Evolutionary conservation across 768 basidiomycete genomes (phyloP).

Genomic region (Mycena crocata): DNA sequence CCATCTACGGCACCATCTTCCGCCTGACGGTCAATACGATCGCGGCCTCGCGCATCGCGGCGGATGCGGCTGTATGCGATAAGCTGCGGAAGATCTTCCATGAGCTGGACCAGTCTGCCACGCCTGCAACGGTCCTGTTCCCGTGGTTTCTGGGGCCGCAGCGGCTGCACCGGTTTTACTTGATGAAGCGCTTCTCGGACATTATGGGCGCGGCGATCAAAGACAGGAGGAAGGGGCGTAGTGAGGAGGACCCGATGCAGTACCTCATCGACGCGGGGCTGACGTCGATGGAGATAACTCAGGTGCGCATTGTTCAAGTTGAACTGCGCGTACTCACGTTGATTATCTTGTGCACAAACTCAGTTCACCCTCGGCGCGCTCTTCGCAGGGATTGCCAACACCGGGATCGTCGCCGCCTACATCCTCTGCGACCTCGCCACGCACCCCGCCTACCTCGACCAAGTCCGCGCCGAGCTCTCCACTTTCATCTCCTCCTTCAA

Average conservation of each 20-base stretch:
- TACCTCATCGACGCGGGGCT: constrained; percentile 12
- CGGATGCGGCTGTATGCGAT: neutral
- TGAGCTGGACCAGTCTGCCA: constrained; percentile 3
- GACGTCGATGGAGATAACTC: constrained; percentile 6
- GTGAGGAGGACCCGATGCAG: constrained; percentile 9
- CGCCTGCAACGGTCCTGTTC: constrained; percentile 1
- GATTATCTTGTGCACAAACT: no score
- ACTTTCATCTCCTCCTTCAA: constrained; percentile 5
- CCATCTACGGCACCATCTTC: neutral
- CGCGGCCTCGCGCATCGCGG: constrained; percentile 3
- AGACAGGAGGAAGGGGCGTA: neutral
- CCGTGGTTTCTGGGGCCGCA: constrained; percentile 10
- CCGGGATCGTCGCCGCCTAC: constrained; percentile 25
- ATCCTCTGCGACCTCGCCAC: constrained; percentile 34
- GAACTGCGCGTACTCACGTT: no score
- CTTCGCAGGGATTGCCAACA: constrained; percentile 21
- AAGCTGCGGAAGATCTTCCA: neutral
- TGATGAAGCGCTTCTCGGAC: constrained; percentile 2
- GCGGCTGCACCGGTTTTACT: constrained; percentile 10
- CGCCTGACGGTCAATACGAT: constrained; percentile 13
- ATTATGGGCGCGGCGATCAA: neutral
- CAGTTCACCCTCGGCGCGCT: constrained; percentile 19
- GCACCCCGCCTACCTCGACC: constrained; percentile 35
- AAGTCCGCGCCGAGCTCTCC: constrained; percentile 36
- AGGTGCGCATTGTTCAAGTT: neutral